Conservation (phyloP, 148 eudicot species). For the Vaccinium corymbosum region DNA sequence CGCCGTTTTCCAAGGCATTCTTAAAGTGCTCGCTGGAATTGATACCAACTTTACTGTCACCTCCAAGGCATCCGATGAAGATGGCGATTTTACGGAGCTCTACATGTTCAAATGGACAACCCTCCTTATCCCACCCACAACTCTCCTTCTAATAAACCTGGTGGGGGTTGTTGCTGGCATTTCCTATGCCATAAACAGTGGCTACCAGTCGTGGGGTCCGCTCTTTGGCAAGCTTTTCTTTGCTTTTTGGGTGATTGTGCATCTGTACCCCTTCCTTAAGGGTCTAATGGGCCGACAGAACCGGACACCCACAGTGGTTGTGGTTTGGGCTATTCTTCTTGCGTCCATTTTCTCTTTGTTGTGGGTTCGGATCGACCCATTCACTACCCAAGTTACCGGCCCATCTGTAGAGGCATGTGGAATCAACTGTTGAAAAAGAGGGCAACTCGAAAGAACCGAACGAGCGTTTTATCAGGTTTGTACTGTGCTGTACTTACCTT, state of each 20-base stretch:
- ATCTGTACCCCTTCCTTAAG: conserved; percentile 77
- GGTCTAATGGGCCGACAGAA: conserved; percentile 81
- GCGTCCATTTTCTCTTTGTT: conserved; percentile 78
- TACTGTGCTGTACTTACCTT: neutral
- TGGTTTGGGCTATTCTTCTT: conserved; percentile 74
- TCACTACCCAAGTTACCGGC: conserved; percentile 49
- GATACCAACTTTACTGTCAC: conserved; percentile 85
- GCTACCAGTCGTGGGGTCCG: conserved; percentile 82
- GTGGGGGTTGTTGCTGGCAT: conserved; percentile 75
- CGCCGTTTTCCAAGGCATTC: conserved; percentile 73
- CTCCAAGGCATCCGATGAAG: conserved; percentile 69
- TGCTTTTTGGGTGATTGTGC: conserved; percentile 73
- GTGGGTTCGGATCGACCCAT: conserved; percentile 74
- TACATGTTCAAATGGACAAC: conserved; percentile 84
- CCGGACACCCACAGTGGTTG: conserved; percentile 74
- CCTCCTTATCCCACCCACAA: conserved; percentile 72
- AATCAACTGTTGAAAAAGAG: conserved; percentile 47
- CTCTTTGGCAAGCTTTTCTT: conserved; percentile 79
- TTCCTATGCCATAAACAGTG: conserved; percentile 68
- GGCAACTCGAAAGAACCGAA: neutral
- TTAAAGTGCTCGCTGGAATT: conserved; percentile 69
- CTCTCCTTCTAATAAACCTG: conserved; percentile 66
- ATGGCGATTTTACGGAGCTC: conserved; percentile 71
- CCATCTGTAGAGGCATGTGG: conserved; percentile 61
- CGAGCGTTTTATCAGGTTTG: neutral